Conservation (phyloP, 805 yeast species). For the Zygosaccharomyces bisporus region DNA sequence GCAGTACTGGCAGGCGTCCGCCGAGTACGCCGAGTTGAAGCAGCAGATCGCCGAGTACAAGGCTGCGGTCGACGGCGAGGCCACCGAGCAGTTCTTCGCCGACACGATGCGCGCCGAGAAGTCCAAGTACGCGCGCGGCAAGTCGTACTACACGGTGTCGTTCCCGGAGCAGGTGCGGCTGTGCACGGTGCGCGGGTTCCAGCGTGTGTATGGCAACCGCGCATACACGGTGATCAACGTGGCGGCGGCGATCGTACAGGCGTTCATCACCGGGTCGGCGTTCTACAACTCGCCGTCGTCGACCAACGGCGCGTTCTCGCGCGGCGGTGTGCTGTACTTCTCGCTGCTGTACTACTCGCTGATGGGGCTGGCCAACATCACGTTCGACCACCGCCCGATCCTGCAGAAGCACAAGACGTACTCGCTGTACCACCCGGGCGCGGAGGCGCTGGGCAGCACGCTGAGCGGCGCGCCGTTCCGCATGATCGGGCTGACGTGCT, state of each 20-base stretch:
- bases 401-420: conserved; percentile 68
- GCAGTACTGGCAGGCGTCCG: conserved; percentile 42
- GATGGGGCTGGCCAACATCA: conserved; percentile 47
- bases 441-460: conserved; percentile 63
- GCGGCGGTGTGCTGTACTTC: conserved; percentile 63
- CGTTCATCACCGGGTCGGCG: conserved; percentile 62
- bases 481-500: conserved; percentile 42
- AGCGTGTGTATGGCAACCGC: conserved; percentile 54
- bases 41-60: conserved; percentile 42
- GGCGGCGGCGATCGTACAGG: conserved; percentile 43
- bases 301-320: conserved; percentile 56
- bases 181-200: conserved; percentile 49
- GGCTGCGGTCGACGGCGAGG: conserved; percentile 30
- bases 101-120: conserved; percentile 32
- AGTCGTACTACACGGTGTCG: conserved; percentile 28
- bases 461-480: conserved; percentile 64
- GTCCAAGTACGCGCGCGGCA: conserved; percentile 22
- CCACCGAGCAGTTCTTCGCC: conserved; percentile 36
- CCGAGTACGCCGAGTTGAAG: conserved; percentile 37
- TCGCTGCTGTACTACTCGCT: conserved; percentile 51
- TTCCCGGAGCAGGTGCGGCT: conserved; percentile 46
- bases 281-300: conserved; percentile 49
- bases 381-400: conserved; percentile 53
- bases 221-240: conserved; percentile 41
- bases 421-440: conserved; percentile 68